Evolutionary conservation across 768 basidiomycete genomes (phyloP).

Genomic region (Collybia sp.): DNA sequence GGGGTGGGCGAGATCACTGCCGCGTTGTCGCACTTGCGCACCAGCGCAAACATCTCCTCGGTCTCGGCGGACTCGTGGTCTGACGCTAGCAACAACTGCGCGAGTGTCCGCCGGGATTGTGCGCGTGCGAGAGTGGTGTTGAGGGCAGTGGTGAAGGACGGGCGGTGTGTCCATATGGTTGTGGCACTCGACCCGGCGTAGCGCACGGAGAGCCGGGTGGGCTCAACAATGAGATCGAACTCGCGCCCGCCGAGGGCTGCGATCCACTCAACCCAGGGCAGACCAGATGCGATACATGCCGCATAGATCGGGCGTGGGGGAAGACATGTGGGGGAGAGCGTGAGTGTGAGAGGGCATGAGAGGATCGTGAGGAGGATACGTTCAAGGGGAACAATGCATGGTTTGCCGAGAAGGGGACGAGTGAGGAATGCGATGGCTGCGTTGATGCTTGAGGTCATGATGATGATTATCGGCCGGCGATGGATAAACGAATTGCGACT

Average conservation of each 20-base stretch:
- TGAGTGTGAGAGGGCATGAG: conserved; percentile 16
- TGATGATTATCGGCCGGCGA: conserved; percentile 1
- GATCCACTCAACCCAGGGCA: conserved; percentile 34
- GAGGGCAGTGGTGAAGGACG: conserved; percentile 10
- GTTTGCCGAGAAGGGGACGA: conserved; percentile 22
- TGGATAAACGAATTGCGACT: neutral
- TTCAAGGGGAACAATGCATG: conserved; percentile 19
- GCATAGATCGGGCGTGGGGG: conserved; percentile 31
- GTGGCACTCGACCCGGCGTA: no score
- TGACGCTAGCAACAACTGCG: conserved; percentile 28
- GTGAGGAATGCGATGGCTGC: conserved; percentile 32
- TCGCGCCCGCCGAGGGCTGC: conserved; percentile 23
- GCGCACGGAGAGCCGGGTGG: no score
- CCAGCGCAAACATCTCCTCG: conserved; percentile 31
- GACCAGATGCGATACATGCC: conserved; percentile 25
- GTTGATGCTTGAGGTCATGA: conserved; percentile 18
- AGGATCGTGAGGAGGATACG: conserved; percentile 27
- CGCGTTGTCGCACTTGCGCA: conserved; percentile 13
- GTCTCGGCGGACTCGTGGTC: conserved; percentile 24
- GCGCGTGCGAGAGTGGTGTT: conserved; percentile 15
- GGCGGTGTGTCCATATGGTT: no score
- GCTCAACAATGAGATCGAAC: conserved; percentile 29
- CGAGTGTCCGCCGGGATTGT: conserved; percentile 19
- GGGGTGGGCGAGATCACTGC: conserved; percentile 29
- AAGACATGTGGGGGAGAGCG: conserved; percentile 19